Percentiles rank a stretch among this genome's conserved stretches.
Evolutionary conservation across 2,329 filamentous ascomycete species (phyloP).

Genomic region (Pyrenophora seminiperda): DNA sequence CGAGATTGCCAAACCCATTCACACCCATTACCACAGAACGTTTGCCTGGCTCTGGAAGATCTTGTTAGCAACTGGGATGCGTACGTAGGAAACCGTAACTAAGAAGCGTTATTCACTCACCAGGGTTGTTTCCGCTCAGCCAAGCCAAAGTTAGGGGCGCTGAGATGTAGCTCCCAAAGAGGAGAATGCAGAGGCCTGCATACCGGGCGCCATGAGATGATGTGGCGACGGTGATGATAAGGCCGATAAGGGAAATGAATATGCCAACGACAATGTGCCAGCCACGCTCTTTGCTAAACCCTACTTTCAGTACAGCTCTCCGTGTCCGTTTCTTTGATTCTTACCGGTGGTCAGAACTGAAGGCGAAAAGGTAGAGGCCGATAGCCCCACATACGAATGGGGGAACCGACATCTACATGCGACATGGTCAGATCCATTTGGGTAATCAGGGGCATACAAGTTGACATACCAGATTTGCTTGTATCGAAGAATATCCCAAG

Average conservation of each 20-base stretch:
- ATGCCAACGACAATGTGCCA: conserved; percentile 54
- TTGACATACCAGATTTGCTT: conserved; percentile 24
- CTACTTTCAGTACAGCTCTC: neutral
- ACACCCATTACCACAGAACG: conserved; percentile 27
- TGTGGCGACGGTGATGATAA: conserved; percentile 22
- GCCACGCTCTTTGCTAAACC: conserved; percentile 19
- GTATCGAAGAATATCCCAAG: conserved; percentile 24
- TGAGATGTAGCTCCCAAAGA: conserved; percentile 31
- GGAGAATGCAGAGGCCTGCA: conserved; percentile 28
- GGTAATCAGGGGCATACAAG: too few relatives aligned
- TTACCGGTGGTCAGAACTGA: conserved; percentile 50
- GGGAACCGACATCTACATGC: conserved; percentile 50
- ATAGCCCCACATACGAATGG: conserved; percentile 56
- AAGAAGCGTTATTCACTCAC: neutral
- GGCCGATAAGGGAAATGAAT: conserved; percentile 48
- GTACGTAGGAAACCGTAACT: neutral
- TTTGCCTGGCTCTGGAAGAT: conserved; percentile 20
- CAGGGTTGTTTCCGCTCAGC: conserved; percentile 32
- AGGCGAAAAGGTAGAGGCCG: conserved; percentile 53
- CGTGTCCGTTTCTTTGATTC: neutral
- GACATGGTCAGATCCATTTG: neutral
- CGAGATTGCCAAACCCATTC: conserved; percentile 34
- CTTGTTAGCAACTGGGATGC: neutral
- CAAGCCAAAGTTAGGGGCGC: conserved; percentile 31
- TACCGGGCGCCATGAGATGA: conserved; percentile 16